phyloP scores from a whole-genome alignment of 2,329 filamentous ascomycete genomes.

The Drechslerella coelobrocha region DNA sequence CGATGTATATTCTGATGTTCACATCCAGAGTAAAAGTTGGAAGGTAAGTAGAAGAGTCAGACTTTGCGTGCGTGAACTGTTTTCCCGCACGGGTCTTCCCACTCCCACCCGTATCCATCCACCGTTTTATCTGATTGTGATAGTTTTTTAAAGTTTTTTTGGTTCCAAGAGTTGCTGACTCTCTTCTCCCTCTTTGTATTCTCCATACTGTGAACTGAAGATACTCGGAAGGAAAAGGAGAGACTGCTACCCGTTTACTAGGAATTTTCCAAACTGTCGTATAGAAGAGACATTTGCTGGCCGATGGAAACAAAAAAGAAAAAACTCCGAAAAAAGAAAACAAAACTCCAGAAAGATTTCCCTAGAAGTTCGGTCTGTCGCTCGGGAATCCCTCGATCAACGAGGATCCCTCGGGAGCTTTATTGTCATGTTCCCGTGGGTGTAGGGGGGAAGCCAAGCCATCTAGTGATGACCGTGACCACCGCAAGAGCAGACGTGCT shows the following conservation, averaged over 20 bases:
- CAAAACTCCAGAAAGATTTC: slow-evolving; percentile 17
- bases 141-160: slow-evolving; percentile 46
- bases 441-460: not conserved
- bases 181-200: slow-evolving; percentile 4
- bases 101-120: too few species aligned
- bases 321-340: slow-evolving; percentile 20
- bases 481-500: slow-evolving; percentile 32
- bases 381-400: slow-evolving; percentile 15
- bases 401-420: slow-evolving; percentile 10
- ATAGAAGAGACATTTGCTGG: slow-evolving; percentile 6
- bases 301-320: slow-evolving; percentile 16
- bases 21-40: too few species aligned
- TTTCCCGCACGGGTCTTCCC: too few species aligned
- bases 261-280: slow-evolving; percentile 43
- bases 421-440: too few species aligned
- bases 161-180: slow-evolving; percentile 7
- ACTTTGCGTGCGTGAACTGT: too few species aligned
- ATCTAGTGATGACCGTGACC: slow-evolving; percentile 34
- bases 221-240: slow-evolving; percentile 4
- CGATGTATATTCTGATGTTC: not conserved
- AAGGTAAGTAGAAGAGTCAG: slow-evolving; percentile 23
- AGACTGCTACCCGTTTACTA: slow-evolving; percentile 6
- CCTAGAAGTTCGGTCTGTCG: slow-evolving; percentile 5
- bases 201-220: slow-evolving; percentile 47
- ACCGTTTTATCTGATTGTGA: too few species aligned